phyloP scores from a whole-genome alignment of 2,329 filamentous ascomycete genomes.

The Magnaporthiopsis incrustans region DNA sequence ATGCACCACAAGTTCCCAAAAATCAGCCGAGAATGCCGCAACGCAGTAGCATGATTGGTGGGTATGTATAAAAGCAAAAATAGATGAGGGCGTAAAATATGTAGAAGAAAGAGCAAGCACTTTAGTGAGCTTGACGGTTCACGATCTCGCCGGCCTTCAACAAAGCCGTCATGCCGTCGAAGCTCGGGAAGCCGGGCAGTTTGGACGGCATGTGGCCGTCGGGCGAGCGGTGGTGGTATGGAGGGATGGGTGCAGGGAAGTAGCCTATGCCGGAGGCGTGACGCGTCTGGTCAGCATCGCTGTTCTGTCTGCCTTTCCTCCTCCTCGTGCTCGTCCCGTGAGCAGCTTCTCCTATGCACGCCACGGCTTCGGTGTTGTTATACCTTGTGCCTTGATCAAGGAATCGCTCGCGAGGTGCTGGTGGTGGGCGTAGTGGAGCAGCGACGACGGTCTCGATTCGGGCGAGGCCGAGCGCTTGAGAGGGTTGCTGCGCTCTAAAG shows the following conservation, averaged over 20 bases:
- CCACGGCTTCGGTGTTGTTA: not conserved
- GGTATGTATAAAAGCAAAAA: too few relatives aligned
- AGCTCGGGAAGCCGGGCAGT: slow-evolving; percentile 19
- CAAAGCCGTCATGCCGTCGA: slow-evolving; percentile 53
- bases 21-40: not conserved
- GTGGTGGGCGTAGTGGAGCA: slow-evolving; percentile 3
- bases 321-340: not conserved
- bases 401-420: not conserved
- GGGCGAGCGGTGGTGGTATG: not conserved
- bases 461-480: slow-evolving; percentile 13
- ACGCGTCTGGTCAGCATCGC: slow-evolving; percentile 1
- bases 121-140: slow-evolving; percentile 28
- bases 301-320: not conserved
- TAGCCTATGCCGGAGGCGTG: slow-evolving; percentile 1
- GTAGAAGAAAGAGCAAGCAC: too few relatives aligned
- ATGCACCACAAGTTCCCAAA: not conserved
- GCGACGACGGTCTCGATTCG: slow-evolving; percentile 8
- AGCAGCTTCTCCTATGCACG: not conserved
- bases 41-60: not conserved
- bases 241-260: slow-evolving; percentile 1
- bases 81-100: too few relatives aligned
- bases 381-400: not conserved
- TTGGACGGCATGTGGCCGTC: slow-evolving; percentile 1
- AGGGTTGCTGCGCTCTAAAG: not conserved
- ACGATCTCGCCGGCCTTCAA: slow-evolving; percentile 53